A percentile compares a stretch with the other conserved stretches of the same genome.
Conservation (phyloP, 768 basidiomycete species). For the Leucogyrophana mollusca region DNA sequence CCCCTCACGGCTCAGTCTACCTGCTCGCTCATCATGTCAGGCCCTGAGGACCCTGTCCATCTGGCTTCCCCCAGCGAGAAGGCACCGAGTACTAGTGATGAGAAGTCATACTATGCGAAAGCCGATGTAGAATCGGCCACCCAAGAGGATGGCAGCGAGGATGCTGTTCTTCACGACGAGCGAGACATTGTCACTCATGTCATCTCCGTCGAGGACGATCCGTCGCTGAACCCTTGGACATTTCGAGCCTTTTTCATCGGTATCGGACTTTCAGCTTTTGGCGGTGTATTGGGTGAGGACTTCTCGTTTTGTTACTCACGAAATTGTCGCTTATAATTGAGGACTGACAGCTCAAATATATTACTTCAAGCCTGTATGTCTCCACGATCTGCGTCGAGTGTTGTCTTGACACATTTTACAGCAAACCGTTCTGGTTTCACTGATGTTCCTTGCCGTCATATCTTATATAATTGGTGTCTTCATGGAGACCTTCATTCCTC, state of each 20-base stretch:
- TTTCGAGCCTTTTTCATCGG: constrained; percentile 47
- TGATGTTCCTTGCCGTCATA: constrained; percentile 50
- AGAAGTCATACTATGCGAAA: constrained; percentile 29
- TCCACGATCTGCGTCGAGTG: no score
- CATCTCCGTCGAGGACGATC: constrained; percentile 43
- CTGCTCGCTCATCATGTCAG: no score
- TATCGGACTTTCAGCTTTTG: constrained; percentile 45
- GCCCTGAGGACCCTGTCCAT: background rate
- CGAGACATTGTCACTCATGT: constrained; percentile 44
- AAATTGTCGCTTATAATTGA: constrained; percentile 2
- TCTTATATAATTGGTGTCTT: constrained; percentile 43
- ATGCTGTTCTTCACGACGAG: constrained; percentile 37
- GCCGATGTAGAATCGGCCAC: constrained; percentile 31
- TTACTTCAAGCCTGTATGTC: constrained; percentile 50
- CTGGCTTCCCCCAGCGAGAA: constrained; percentile 2
- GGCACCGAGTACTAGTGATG: constrained; percentile 16
- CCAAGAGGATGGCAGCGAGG: constrained; percentile 22
- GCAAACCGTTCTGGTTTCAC: constrained; percentile 50
- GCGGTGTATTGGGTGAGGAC: constrained; percentile 42
- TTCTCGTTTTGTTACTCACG: constrained; percentile 6
- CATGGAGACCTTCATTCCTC: constrained; percentile 41
- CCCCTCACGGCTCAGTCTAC: no score
- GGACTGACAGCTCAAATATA: constrained; percentile 42
- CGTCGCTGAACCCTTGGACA: constrained; percentile 45
- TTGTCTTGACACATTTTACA: constrained; percentile 9